Conservation (phyloP, 1,284 basidiomycete species). For the Cronartium ribicola region DNA sequence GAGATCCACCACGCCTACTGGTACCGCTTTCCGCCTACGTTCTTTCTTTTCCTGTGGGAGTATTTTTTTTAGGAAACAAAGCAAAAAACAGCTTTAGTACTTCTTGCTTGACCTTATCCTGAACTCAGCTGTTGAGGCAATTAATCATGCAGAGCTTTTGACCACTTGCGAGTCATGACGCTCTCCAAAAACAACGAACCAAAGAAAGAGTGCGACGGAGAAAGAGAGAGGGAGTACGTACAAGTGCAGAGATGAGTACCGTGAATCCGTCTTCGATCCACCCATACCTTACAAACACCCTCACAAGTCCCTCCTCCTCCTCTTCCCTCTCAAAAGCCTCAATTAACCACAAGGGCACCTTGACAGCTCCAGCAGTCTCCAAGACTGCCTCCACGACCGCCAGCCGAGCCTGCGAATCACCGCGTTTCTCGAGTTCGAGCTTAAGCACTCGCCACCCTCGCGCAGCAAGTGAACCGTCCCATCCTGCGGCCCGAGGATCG, state of each 20-base stretch:
- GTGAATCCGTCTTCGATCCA: not conserved
- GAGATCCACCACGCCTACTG: too few relatives aligned
- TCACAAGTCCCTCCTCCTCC: conserved; percentile 48
- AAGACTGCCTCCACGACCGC: conserved; percentile 70
- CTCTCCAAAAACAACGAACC: too few relatives aligned
- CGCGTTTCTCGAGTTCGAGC: conserved; percentile 14
- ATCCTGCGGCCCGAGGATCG: conserved; percentile 5
- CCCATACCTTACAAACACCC: not conserved
- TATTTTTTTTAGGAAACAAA: too few relatives aligned
- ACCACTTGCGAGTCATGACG: too few relatives aligned
- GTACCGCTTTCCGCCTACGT: too few relatives aligned
- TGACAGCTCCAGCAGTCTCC: conserved; percentile 58
- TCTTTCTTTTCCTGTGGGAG: too few relatives aligned
- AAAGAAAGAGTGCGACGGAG: not conserved
- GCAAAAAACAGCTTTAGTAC: too few relatives aligned
- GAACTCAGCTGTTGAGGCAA: too few relatives aligned
- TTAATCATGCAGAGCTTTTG: too few relatives aligned
- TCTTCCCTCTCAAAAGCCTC: conserved; percentile 57
- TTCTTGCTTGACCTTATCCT: too few relatives aligned
- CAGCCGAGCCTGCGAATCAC: conserved; percentile 11
- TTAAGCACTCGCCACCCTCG: conserved; percentile 30
- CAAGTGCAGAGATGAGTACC: not conserved
- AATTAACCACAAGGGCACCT: conserved; percentile 76
- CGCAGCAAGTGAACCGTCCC: conserved; percentile 8
- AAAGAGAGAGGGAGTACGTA: not conserved